Percentiles rank a stretch among this genome's conserved stretches.
phyloP scores from a whole-genome alignment of 2,329 filamentous ascomycete species.

The Leptographium galeiforme region DNA sequence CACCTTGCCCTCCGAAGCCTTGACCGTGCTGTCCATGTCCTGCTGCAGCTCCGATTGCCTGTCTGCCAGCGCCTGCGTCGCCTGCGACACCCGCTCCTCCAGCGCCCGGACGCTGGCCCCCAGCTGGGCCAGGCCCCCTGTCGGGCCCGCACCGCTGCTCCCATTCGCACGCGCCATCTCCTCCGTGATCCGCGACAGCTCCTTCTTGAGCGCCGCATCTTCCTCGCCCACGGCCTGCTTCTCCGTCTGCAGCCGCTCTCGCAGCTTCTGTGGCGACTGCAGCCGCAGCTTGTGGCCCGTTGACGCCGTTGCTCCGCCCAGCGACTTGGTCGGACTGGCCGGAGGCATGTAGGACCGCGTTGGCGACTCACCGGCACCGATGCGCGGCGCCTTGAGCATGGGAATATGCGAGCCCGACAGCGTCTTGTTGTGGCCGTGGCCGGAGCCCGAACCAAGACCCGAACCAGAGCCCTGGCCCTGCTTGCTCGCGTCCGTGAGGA shows the following conservation, averaged over 20 bases:
- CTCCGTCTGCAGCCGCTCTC: constrained; percentile 74
- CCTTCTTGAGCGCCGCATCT: constrained; percentile 56
- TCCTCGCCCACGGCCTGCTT: constrained; percentile 59
- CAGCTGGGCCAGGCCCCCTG: constrained; percentile 23
- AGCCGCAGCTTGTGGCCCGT: constrained; percentile 45
- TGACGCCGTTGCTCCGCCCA: constrained; percentile 17
- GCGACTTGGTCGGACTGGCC: constrained; percentile 24
- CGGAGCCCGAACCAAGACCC: too few species aligned
- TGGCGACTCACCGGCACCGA: constrained; percentile 10
- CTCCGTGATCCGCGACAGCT: constrained; percentile 66
- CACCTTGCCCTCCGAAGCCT: constrained; percentile 63
- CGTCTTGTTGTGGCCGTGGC: constrained; percentile 29
- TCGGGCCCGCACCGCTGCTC: constrained; percentile 11
- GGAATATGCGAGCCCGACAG: constrained; percentile 40
- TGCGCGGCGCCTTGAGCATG: constrained; percentile 30
- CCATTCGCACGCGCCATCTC: constrained; percentile 53
- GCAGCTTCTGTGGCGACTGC: constrained; percentile 60
- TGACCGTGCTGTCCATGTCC: constrained; percentile 59
- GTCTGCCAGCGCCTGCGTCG: constrained; percentile 44
- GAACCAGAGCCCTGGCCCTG: background rate
- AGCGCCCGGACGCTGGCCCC: constrained; percentile 48
- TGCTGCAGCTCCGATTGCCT: constrained; percentile 51
- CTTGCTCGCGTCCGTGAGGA: background rate
- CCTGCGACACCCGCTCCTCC: constrained; percentile 50
- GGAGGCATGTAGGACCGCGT: constrained; percentile 15